Evolutionary conservation across 768 basidiomycete species (phyloP), one percentile per base, ranked within the genome.

Genomic region (Chalciporus pseudorubinellus): DNA sequence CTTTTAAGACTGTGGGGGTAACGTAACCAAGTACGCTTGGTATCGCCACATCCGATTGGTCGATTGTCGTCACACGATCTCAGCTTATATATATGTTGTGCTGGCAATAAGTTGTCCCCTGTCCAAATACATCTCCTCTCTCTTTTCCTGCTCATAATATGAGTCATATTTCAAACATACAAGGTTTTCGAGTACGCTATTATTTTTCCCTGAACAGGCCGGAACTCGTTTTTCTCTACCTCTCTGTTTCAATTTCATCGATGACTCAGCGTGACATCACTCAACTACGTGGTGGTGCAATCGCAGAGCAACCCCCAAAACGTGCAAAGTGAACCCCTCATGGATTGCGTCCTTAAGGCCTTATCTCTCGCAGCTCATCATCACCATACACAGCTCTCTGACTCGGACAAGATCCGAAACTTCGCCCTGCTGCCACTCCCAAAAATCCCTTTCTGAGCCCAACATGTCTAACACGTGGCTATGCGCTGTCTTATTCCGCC

Each of bases 11-110:
- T 16, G 4, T 9, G 26, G 26, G 9, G 19, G 1, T 50, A 65
- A 64, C 63, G 61, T 64, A 65, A 65, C 20, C 13, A 3, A 12
- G 26, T 48, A 40, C 52, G 51, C 50, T 20, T 48, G 26, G 14
- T 44, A 31, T 44, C 57, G 34, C 16, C 3, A 0, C 4, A 0
- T 54, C 46, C 36, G 52, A 66, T 64, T 65, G 63, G 63, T 14
- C 44, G 58, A 51, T 52, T 46, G 47, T 18, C 6, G 59, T 63
- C 62, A 53, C 55, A 14, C 54, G 56, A 58, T 36, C 14, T 2
- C 43, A 11, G 33, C n/a, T n/a, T n/a, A n/a, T n/a, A n/a, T n/a
- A 7, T 41, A 28, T 52, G 56, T 62, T 49, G 51, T 24, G 40
- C 46, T 33, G 40, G 50, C n/a, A 43, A 54, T 48, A 28, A 6